A percentile compares a stretch with the other conserved stretches of the same genome.
phyloP scores from a whole-genome alignment of 352 stramenopile genomes.

The Phytophthora foliorum region DNA sequence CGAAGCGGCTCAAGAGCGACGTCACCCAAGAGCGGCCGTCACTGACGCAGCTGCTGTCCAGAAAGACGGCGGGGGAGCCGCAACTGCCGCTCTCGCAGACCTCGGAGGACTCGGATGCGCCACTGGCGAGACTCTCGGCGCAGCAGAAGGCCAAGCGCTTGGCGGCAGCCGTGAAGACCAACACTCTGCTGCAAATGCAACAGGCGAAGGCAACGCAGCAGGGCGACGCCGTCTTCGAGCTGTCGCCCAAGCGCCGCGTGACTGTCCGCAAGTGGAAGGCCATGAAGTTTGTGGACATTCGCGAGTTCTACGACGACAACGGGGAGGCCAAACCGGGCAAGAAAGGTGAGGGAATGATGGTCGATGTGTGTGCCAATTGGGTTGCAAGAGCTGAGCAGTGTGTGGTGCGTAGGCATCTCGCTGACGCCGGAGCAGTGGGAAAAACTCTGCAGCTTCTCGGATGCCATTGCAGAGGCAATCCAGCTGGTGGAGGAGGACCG shows the following conservation, averaged over 20 bases:
- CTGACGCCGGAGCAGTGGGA: slow-evolving; percentile 65
- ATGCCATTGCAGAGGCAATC: slow-evolving; percentile 54
- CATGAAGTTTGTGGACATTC: slow-evolving; percentile 70
- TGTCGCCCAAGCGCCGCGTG: slow-evolving; percentile 67
- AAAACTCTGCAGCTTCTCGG: slow-evolving; percentile 49
- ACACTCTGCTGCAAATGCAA: slow-evolving; percentile 4
- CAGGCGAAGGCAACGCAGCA: slow-evolving; percentile 15
- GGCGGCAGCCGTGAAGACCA: slow-evolving; percentile 6
- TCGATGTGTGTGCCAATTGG: neutral
- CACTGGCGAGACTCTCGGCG: slow-evolving; percentile 18
- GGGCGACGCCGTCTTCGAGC: slow-evolving; percentile 53
- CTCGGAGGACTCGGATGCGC: slow-evolving; percentile 29
- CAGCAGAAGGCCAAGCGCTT: slow-evolving; percentile 31
- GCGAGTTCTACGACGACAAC: slow-evolving; percentile 82
- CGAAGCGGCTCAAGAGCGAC: slow-evolving; percentile 33
- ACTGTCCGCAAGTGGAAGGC: slow-evolving; percentile 68
- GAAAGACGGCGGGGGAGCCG: slow-evolving; percentile 23
- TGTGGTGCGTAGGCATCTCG: slow-evolving; percentile 53
- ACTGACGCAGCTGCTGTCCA: slow-evolving; percentile 35
- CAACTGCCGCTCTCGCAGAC: slow-evolving; percentile 27
- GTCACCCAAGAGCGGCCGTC: slow-evolving; percentile 7
- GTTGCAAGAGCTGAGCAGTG: neutral
- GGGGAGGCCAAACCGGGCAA: slow-evolving; percentile 71
- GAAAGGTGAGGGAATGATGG: slow-evolving; percentile 55
- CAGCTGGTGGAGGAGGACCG: slow-evolving; percentile 55